Percentiles rank a stretch among this genome's conserved stretches.
Conservation (phyloP, 352 stramenopile genomes). For the Phytophthora sp. region DNA sequence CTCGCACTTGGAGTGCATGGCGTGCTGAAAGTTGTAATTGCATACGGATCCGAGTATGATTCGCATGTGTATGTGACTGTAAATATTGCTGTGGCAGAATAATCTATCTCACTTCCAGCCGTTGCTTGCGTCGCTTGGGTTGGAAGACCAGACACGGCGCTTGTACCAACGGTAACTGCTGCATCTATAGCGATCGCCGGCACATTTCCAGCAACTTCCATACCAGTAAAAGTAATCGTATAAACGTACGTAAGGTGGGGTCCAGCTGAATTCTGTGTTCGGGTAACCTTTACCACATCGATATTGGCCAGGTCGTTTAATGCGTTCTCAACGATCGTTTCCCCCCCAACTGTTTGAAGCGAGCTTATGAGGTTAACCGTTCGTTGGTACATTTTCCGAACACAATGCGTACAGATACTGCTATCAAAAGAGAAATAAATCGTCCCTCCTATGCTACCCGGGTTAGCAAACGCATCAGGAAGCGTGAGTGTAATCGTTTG, state of each 20-base stretch:
- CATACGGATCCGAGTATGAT: conserved; percentile 83
- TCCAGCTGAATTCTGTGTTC: too few species aligned
- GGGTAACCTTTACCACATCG: conserved; percentile 49
- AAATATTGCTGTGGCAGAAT: conserved; percentile 49
- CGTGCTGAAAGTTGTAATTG: conserved; percentile 57
- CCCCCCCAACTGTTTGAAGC: conserved; percentile 25
- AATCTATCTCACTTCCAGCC: conserved; percentile 54
- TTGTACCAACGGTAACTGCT: conserved; percentile 38
- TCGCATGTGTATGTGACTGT: conserved; percentile 75
- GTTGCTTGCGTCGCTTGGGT: conserved; percentile 42
- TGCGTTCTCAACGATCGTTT: conserved; percentile 18
- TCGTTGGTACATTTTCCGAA: conserved; percentile 54
- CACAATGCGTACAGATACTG: conserved; percentile 74
- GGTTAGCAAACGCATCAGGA: conserved; percentile 58
- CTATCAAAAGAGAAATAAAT: conserved; percentile 72
- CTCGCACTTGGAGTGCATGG: conserved; percentile 47
- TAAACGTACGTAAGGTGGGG: conserved; percentile 82
- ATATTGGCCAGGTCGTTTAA: conserved; percentile 68
- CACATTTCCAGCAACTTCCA: conserved; percentile 88
- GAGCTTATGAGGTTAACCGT: conserved; percentile 44
- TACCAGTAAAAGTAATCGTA: conserved; percentile 89
- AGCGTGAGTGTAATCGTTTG: conserved; percentile 87
- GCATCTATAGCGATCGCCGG: conserved; percentile 71
- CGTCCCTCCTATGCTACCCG: conserved; percentile 47
- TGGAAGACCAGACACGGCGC: conserved; percentile 28